Evolutionary conservation across 2,329 filamentous ascomycete genomes (phyloP).

Genomic region (Lithohypha guttulata): DNA sequence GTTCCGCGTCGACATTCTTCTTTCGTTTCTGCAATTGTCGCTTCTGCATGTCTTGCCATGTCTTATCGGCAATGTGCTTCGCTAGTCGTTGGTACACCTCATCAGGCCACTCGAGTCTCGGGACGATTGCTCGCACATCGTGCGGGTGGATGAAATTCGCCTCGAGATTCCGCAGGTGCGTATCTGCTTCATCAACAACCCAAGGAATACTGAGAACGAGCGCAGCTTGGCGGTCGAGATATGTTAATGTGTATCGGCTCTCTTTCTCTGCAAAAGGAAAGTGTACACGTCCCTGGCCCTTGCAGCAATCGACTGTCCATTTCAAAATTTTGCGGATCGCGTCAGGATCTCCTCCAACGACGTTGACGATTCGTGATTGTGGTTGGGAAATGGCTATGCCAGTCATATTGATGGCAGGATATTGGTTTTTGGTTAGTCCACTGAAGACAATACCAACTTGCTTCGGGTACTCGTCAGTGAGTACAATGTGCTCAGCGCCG

Average conservation of each 20-base stretch:
- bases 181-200: not conserved
- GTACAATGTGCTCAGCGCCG: too few species aligned
- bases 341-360: not conserved
- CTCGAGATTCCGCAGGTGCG: too few species aligned
- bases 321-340: not conserved
- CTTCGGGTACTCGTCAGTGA: too few species aligned
- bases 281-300: not conserved
- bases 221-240: not conserved
- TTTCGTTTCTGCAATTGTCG: not conserved
- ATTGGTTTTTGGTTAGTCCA: too few species aligned
- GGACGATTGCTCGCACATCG: not conserved
- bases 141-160: not conserved
- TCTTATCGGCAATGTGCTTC: not conserved
- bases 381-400: too few species aligned
- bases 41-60: not conserved
- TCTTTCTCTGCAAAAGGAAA: not conserved
- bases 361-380: too few species aligned
- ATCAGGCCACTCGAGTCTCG: not conserved
- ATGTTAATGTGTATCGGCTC: not conserved
- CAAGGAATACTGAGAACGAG: not conserved
- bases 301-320: constrained; percentile 1
- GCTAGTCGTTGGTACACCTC: not conserved
- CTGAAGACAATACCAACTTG: too few species aligned
- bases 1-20: too few species aligned
- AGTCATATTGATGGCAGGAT: too few species aligned